Base-by-base conservation (phyloP, 1,284 basidiomycete genomes). In the Rhizopogon parksii region DNA sequence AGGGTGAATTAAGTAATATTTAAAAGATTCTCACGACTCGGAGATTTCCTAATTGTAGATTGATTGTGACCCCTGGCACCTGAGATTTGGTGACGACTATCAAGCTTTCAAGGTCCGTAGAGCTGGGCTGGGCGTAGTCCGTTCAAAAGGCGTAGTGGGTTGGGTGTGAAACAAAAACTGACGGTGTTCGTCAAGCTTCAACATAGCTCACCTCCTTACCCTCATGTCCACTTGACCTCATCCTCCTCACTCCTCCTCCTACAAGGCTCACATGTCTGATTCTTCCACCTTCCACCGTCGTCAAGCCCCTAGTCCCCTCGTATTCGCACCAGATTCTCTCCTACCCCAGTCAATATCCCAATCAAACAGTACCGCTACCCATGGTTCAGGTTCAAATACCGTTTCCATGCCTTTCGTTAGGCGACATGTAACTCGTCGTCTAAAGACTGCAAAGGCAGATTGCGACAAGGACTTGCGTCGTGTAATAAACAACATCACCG, bases 381-480 rank as follows among this genome's bases (percentile, higher is more conserved):
- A 77, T 70, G 73, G 71, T 43, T 81, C 83, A 11, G 75, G 74
- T 48, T 75, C 83, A 25, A 85, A 82, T 63, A 87, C 85, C 51
- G 85, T 90, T 49, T 89, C 87, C 50, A 91, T 89, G 86, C 85
- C 90, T 40, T 95, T 94, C 61, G 94, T 98, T 55, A 80, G 91
- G 51, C 83, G 92, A 53, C 95, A 98, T 73, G 91, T 98, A 61
- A 91, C 90, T 43, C 83, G 93, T 60, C 87, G 95, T 50, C 83
- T 98, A 67, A 89, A 88, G 68, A 87, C 87, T 1, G 94, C 95
- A 53, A 99, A 99, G 75, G 84, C 88, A 50, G 88, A 91, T 58
- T 99, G 95, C 74, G 94, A 99, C 78, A 89, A 89, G 71, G 93
- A 96, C 64, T 80, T 99, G 9, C 84, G 87, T 63, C 86, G 91